Conservation (phyloP, 1,284 basidiomycete genomes). For the Ustilago xerochloae region DNA sequence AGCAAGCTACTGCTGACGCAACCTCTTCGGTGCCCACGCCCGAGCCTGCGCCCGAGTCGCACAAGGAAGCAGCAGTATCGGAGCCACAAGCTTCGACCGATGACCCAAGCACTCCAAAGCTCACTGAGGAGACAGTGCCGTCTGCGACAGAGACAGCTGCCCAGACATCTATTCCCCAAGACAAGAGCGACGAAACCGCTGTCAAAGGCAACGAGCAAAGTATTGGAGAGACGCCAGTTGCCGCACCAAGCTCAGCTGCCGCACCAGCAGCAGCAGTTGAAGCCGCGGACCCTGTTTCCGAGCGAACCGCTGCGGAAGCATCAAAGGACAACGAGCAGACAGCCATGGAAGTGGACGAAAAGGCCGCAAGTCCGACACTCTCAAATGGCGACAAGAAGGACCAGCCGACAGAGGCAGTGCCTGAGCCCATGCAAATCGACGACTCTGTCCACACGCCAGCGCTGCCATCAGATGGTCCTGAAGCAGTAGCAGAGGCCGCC, state of each 20-base stretch:
- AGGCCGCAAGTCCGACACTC: neutral
- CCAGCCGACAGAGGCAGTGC: constrained; percentile 1
- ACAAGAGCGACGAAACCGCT: neutral
- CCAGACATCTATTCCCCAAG: neutral
- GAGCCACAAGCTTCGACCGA: constrained; percentile 3
- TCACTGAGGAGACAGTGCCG: constrained; percentile 4
- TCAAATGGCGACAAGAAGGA: neutral
- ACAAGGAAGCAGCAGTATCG: neutral
- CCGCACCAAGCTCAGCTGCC: neutral
- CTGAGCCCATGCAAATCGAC: constrained; percentile 34
- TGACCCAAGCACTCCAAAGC: constrained; percentile 18
- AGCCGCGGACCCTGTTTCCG: neutral
- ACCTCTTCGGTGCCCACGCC: neutral
- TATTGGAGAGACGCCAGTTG: neutral
- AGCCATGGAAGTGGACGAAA: constrained; percentile 38
- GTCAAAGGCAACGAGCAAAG: neutral
- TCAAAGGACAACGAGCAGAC: constrained; percentile 2
- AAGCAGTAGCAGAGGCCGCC: neutral
- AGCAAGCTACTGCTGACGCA: neutral
- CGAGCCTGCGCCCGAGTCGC: neutral
- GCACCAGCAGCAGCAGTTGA: neutral
- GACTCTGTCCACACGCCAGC: constrained; percentile 32
- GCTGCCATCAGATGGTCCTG: constrained; percentile 15
- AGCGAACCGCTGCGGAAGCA: neutral
- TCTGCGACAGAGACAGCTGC: neutral